phyloP scores from a whole-genome alignment of 2,329 filamentous ascomycete genomes.

The Stagonosporopsis rhizophila region DNA sequence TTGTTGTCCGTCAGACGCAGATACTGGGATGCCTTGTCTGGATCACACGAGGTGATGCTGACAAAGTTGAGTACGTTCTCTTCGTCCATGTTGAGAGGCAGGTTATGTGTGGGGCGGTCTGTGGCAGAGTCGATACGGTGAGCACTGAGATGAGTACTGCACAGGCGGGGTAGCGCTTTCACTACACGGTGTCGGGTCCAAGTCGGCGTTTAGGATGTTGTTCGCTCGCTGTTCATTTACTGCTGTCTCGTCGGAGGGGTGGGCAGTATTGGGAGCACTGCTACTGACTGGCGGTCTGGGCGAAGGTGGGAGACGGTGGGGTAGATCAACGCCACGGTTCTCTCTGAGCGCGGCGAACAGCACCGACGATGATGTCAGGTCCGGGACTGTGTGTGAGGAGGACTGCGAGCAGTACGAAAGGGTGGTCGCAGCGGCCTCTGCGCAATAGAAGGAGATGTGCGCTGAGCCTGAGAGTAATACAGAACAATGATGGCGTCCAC shows the following conservation, averaged over 20 bases:
- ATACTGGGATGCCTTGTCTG: slow-evolving; percentile 79
- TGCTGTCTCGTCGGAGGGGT: background rate
- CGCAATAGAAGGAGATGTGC: slow-evolving; percentile 11
- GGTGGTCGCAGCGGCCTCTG: background rate
- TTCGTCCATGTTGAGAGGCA: slow-evolving; percentile 46
- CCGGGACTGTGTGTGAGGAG: background rate
- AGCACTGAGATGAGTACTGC: slow-evolving; percentile 12
- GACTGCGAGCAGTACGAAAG: background rate
- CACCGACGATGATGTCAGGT: background rate
- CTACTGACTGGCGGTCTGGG: slow-evolving; percentile 21
- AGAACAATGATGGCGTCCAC: slow-evolving; percentile 18
- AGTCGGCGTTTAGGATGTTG: background rate
- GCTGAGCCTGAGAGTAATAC: slow-evolving; percentile 21
- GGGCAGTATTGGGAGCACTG: background rate
- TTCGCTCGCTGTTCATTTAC: background rate
- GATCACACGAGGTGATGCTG: slow-evolving; percentile 77
- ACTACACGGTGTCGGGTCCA: background rate
- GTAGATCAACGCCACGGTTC: slow-evolving; percentile 1
- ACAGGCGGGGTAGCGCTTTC: slow-evolving; percentile 8
- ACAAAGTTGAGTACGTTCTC: slow-evolving; percentile 77
- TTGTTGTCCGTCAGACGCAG: slow-evolving; percentile 85
- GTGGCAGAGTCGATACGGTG: background rate
- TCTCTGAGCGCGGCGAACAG: slow-evolving; percentile 1
- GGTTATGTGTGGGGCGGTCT: slow-evolving; percentile 10
- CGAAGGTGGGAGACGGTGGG: slow-evolving; percentile 28